Base-by-base conservation (phyloP, 2,329 filamentous ascomycete species). In the Colletotrichum viniferum region DNA sequence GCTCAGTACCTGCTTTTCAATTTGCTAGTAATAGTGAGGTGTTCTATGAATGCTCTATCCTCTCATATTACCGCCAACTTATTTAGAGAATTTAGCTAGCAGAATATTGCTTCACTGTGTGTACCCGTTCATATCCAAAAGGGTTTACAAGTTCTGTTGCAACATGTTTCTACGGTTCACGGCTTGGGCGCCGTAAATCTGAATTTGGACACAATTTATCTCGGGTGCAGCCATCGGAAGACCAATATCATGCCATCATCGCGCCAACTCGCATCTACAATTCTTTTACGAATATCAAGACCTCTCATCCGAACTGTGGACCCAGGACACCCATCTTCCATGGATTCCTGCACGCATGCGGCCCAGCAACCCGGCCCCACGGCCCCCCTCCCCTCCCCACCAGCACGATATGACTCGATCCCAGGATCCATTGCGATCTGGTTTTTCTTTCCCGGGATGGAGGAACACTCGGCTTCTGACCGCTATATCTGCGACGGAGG, bases 401-500 rank as follows among this genome's bases (percentile, higher is more conserved):
- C 28, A 30, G 3, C 30, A 7, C 58, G 28, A 61, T 34, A 61
- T 72, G 61, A 56, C 61, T 55, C 68, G 62, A 68, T 60, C 9
- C 32, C n/a, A n/a, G 65, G 55, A 7, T 16, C 21, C 30, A 63
- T 18, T 21, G n/a, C 32, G 32, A 38, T 28, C 13, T 61, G 28
- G 0, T 34, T 34, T 21, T 48, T 21, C 14, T 16, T 32, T 60
- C 26, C 66, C 56, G 56, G 56, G 67, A 28, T 69, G 36, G 56
- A 69, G 56, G 67, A 61, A 69, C 34, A 34, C 21, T 62, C 67
- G 67, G 67, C 67, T 36, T 16, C 34, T 24, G 34, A 34, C 38
- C 62, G 36, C 21, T 75, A 26, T 72, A 72, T 72, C 62, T 75
- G 73, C 13, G 62, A 68, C 73, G 73, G 62, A 21, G 43, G 5